Evolutionary conservation across 2,329 filamentous ascomycete genomes (phyloP), one percentile per base, ranked within the genome.

Genomic region (Plenodomus lindquistii): DNA sequence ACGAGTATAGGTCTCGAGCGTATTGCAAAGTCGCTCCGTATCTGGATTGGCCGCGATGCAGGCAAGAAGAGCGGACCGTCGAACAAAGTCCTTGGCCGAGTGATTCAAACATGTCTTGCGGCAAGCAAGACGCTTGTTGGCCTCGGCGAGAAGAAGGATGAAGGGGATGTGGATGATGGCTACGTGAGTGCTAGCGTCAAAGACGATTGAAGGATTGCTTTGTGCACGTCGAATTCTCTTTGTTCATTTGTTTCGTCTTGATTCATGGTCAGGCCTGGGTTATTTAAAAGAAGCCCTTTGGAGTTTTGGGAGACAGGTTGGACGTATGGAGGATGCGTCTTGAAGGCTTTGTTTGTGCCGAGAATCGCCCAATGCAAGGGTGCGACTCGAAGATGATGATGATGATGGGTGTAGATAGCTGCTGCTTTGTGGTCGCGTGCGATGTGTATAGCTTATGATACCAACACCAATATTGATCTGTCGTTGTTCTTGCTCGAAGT

Each of bases 11-110:
- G 75, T 1, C 62, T 79, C 3, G 77, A 79, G 49, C 67, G 74
- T 24, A 59, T 78, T 19, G 75, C 75, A 4, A 70, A 67, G 43
- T 72, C 68, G 18, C 58, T 80, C 35, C 68, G 77, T 3, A 65
- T 76, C 40, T 80, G 77, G 77, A 65, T 77, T 34, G 77, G 77
- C 3, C 75, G 74, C 22, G 72, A 73, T 17, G 71, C 71, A 4
- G 76, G 74, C 6, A 65, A 68, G 8, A 64, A 65, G 7, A 74
- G 69, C 31, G 76, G 76, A 0, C 43, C 79, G 48, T 67, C 61
- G 6, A 65, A 65, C 20, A 73, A 69, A 44, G 68, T 71, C 3
- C 65, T 73, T 15, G 64, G 63, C 2, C 65, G 62, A 37, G 66
- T 79, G 29, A 70, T 79, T 7, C 67, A 68, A 31, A 57, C 67